A percentile compares a stretch with the other conserved stretches of the same genome.
These are phyloP conservation scores for Penicillium sp. DNA, from an alignment of 2,329 filamentous ascomycete genomes.

Conservation along the genomic window DNA sequence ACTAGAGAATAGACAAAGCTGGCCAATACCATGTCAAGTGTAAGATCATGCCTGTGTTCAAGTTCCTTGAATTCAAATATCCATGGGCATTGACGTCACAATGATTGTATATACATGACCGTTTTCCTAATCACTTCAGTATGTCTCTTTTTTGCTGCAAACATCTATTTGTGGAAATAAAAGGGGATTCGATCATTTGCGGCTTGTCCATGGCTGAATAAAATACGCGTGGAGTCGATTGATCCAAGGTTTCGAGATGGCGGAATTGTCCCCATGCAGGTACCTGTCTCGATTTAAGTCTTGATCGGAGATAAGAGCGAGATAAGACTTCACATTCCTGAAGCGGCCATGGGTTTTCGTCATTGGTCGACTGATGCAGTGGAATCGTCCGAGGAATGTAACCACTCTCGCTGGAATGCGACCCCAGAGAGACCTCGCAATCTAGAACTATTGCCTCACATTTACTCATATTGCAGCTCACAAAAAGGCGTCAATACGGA, in stretches of 20 bases:
- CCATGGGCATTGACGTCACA: conserved; percentile 28
- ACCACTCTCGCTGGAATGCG: conserved; percentile 14
- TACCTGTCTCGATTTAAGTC: background rate
- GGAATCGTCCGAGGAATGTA: conserved; percentile 14
- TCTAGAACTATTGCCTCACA: background rate
- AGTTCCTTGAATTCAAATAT: background rate
- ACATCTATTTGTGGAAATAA: background rate
- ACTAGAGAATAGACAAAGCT: background rate
- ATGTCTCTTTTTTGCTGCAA: background rate
- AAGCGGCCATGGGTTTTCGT: conserved; percentile 1
- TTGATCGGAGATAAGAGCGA: background rate
- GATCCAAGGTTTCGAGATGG: background rate
- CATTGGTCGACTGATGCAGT: conserved; percentile 10
- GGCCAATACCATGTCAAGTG: background rate
- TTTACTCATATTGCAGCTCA: background rate
- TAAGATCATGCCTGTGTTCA: background rate
- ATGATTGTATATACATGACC: conserved; percentile 15
- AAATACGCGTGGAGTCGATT: background rate
- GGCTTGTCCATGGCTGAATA: background rate
- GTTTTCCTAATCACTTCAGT: background rate
- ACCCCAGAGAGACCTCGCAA: background rate
- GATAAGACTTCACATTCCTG: conserved; percentile 2
- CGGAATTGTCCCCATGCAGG: background rate
- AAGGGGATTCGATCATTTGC: background rate
- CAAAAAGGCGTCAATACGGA: background rate